Conservation (phyloP, 495 filamentous ascomycete species). For the Glutinoglossum americanum region DNA sequence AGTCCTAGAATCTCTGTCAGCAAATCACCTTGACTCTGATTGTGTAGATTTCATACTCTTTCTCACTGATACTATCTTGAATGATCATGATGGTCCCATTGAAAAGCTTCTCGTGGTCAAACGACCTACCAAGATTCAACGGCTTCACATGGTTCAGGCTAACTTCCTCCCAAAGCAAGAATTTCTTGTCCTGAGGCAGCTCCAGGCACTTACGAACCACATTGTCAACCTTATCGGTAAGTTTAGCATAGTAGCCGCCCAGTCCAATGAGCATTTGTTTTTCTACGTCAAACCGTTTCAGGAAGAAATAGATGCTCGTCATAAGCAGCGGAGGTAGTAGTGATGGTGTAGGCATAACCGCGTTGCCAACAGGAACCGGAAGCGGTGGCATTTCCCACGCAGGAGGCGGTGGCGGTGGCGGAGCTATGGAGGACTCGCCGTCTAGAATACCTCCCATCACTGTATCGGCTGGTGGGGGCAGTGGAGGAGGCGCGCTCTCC, state of each 20-base stretch:
- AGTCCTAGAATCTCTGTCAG: not conserved
- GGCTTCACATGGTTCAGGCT: not conserved
- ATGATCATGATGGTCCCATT: constrained; percentile 2
- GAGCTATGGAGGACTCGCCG: not conserved
- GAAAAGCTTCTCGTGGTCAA: not conserved
- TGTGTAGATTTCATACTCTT: not conserved
- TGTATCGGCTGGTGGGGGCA: not conserved
- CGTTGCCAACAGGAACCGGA: not conserved
- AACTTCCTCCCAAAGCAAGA: constrained; percentile 4
- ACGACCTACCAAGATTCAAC: not conserved
- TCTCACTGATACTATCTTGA: not conserved
- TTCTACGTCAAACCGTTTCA: constrained; percentile 6
- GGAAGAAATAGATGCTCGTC: not conserved
- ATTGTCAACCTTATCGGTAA: not conserved
- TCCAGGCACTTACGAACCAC: not conserved
- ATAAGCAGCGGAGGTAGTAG: not conserved
- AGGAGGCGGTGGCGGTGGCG: not conserved
- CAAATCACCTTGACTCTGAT: not conserved
- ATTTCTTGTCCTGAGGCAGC: not conserved
- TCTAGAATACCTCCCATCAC: not conserved
- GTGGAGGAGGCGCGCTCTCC: not conserved
- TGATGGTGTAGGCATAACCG: not conserved
- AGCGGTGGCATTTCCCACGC: not conserved
- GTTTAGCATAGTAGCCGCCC: constrained; percentile 1
- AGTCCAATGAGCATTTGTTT: constrained; percentile 1